Base-by-base conservation (phyloP, 2,329 filamentous ascomycete genomes). In the Orbilia brochopaga region DNA sequence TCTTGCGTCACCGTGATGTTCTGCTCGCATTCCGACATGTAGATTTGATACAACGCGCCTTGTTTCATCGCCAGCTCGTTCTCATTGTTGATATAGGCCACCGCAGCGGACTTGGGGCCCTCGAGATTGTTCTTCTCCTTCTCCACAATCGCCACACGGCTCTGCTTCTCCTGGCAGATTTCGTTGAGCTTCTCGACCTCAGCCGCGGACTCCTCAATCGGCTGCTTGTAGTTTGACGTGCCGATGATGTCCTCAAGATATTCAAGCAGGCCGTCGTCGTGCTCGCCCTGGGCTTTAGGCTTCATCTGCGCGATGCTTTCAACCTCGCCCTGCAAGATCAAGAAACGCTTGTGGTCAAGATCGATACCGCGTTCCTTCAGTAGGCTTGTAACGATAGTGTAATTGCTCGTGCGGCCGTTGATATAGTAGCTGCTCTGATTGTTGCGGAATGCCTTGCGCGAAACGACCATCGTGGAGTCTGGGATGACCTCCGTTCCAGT, bases 281-380 rank as follows among this genome's bases (percentile, higher is more conserved):
- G 93, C 79, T 99, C 94, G 76, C 91, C 93, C 46, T 85, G 88
- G 2, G 95, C 94, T 80, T 99, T 99, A 17, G 95, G 85, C 80
- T 99, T 99, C 94, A 99, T 99, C 80, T 97, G 94, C 5, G 94
- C 93, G 78, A 99, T 99, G 0, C 93, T 97, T 79, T 99, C 94
- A 69, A 99, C 94, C 79, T 99, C 94, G 78, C 94, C 94, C 80
- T 99, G 94, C 10, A 99, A 82, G 78, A 99, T 99, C 60, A 99
- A 82, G 81, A 99, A 99, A 70, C 94, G 90, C 81, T 99, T 99
- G 82, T 99, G 94, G 77, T 99, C 94, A 21, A 99, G 84, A 81
- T 99, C 94, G 15, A 99, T 90, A 1, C 94, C 95, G 23, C 90
- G 87, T 21, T 92, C 91, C 65, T 89, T 89, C 7, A 99, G 85